Percentiles rank a stretch among this genome's conserved stretches.
phyloP scores from a whole-genome alignment of 805 yeast genomes.

The Nakazawaea populi region DNA sequence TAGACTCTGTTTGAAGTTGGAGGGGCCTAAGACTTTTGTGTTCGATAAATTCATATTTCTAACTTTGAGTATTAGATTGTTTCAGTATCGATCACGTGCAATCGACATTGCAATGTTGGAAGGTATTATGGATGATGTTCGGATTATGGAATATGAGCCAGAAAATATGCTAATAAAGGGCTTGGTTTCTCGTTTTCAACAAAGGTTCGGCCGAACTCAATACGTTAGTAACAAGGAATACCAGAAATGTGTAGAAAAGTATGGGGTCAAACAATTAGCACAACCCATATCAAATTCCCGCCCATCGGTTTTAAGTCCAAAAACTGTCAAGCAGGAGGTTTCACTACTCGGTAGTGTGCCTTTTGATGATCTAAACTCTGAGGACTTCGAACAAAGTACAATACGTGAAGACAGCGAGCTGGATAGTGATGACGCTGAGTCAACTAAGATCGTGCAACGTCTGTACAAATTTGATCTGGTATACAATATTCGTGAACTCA shows the following conservation, averaged over 20 bases:
- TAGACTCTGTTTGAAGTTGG: background rate
- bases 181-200: background rate
- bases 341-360: background rate
- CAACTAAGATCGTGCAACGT: too few species aligned
- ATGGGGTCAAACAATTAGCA: background rate
- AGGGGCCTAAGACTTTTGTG: background rate
- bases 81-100: background rate
- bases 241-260: background rate
- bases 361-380: background rate
- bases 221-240: background rate
- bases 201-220: background rate
- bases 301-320: background rate
- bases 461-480: too few species aligned
- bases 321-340: background rate
- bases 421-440: background rate
- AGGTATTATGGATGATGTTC: constrained; percentile 2
- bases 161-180: background rate
- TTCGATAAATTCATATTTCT: constrained; percentile 5
- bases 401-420: background rate
- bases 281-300: background rate
- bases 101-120: background rate
- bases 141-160: background rate
- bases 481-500: background rate
- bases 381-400: constrained; percentile 6
- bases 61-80: constrained; percentile 1